These are phyloP conservation scores for Stagonosporopsis chrysanthemi DNA, from an alignment of 2,329 filamentous ascomycete species.

Conservation along the genomic window DNA sequence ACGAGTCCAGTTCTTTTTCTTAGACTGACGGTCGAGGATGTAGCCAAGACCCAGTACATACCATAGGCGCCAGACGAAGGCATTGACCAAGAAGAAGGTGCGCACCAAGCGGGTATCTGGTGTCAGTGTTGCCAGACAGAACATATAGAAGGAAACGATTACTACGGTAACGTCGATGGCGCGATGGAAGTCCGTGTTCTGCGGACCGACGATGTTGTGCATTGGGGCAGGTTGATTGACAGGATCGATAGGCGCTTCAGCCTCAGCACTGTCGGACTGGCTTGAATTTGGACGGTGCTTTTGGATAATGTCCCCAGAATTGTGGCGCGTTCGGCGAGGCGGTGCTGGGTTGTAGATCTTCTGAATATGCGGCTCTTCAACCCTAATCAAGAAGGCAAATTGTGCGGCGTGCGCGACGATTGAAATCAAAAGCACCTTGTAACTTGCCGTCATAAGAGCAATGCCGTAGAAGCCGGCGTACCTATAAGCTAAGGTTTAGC, in stretches of 20 bases:
- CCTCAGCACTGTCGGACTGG: conserved; percentile 49
- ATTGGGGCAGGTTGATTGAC: conserved; percentile 69
- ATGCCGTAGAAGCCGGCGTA: conserved; percentile 99
- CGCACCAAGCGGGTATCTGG: conserved; percentile 80
- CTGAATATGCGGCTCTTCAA: conserved; percentile 98
- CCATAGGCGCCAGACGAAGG: conserved; percentile 86
- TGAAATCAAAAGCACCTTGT: conserved; percentile 96
- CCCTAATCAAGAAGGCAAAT: conserved; percentile 87
- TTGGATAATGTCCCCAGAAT: conserved; percentile 49
- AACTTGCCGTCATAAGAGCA: conserved; percentile 97
- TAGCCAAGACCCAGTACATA: conserved; percentile 87
- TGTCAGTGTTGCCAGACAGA: conserved; percentile 75
- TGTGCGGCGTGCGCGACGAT: conserved; percentile 93
- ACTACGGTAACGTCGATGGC: conserved; percentile 84
- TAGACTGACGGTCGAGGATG: conserved; percentile 84
- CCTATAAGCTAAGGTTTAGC: conserved; percentile 55
- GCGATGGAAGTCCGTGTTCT: conserved; percentile 87
- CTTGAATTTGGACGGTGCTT: conserved; percentile 48
- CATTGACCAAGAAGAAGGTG: conserved; percentile 80
- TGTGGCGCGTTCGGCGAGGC: conserved; percentile 69
- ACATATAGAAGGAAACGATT: conserved; percentile 77
- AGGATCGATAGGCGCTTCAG: conserved; percentile 51
- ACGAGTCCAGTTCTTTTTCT: conserved; percentile 91
- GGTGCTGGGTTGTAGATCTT: conserved; percentile 94
- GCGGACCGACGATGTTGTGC: conserved; percentile 82